These are phyloP conservation scores for Ajuga chamaepitys DNA, from an alignment of 257 asterid genomes.

Conservation along the genomic window DNA sequence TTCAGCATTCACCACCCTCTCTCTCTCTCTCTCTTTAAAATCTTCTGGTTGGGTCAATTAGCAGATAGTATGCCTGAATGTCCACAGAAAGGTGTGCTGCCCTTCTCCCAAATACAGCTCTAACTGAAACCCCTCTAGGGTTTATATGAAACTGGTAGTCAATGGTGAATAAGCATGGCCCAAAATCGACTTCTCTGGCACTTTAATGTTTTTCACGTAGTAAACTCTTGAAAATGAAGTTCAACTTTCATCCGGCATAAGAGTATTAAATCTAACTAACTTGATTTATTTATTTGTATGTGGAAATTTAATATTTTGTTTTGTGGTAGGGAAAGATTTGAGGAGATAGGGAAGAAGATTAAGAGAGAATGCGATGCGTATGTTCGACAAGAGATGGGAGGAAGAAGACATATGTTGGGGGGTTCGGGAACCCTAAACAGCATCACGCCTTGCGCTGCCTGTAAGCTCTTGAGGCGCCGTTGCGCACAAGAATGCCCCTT, in stretches of 20 bases:
- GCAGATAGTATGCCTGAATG: constrained; percentile 79
- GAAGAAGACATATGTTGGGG: constrained; percentile 34
- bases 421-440: constrained; percentile 46
- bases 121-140: background rate
- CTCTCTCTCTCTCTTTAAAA: constrained; percentile 15
- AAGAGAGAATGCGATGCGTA: constrained; percentile 61
- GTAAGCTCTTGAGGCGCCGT: constrained; percentile 78
- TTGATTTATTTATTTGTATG: background rate
- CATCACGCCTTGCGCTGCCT: constrained; percentile 84
- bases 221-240: no score
- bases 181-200: no score
- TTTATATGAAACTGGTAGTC: background rate
- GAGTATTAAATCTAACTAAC: background rate
- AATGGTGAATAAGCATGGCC: no score
- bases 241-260: background rate
- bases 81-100: constrained; percentile 67
- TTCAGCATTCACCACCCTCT: constrained; percentile 15
- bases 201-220: no score
- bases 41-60: constrained; percentile 25
- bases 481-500: constrained; percentile 89
- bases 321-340: constrained; percentile 63
- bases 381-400: constrained; percentile 27
- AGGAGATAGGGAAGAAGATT: constrained; percentile 79
- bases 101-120: background rate
- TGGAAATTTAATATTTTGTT: background rate